Percentiles rank a stretch among this genome's conserved stretches.
These are phyloP conservation scores for Thelonectria olida DNA, from an alignment of 2,329 filamentous ascomycete species.

Conservation along the genomic window DNA sequence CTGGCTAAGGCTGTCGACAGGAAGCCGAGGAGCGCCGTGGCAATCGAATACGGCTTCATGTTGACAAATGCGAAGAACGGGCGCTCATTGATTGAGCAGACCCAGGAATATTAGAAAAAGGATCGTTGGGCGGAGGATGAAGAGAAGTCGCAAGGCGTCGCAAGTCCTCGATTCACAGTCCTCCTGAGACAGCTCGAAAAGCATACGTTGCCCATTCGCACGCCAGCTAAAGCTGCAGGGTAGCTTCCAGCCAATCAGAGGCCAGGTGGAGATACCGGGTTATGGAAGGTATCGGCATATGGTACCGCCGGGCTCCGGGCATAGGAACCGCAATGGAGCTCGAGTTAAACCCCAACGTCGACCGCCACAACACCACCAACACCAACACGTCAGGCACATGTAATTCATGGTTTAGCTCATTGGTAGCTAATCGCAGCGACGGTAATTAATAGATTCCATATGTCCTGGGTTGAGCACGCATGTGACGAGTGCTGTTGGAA, in stretches of 20 bases:
- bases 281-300: constrained; percentile 27
- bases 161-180: constrained; percentile 33
- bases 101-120: constrained; percentile 30
- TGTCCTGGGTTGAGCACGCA: background rate
- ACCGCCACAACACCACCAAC: background rate
- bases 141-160: constrained; percentile 23
- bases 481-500: constrained; percentile 6
- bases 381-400: background rate
- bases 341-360: background rate
- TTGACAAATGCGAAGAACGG: constrained; percentile 38
- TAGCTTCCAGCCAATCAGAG: constrained; percentile 42
- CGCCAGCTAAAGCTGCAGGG: constrained; percentile 41
- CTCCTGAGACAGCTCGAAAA: constrained; percentile 45
- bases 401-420: background rate
- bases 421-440: background rate
- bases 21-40: constrained; percentile 68
- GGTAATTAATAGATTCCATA: background rate
- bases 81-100: constrained; percentile 47
- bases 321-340: background rate
- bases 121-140: constrained; percentile 20
- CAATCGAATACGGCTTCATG: constrained; percentile 58
- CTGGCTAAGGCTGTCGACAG: constrained; percentile 57
- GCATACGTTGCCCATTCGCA: constrained; percentile 49
- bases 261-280: constrained; percentile 1
- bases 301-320: constrained; percentile 33